phyloP scores from a whole-genome alignment of 1,139 yeast species.

The Pichia sp. region DNA sequence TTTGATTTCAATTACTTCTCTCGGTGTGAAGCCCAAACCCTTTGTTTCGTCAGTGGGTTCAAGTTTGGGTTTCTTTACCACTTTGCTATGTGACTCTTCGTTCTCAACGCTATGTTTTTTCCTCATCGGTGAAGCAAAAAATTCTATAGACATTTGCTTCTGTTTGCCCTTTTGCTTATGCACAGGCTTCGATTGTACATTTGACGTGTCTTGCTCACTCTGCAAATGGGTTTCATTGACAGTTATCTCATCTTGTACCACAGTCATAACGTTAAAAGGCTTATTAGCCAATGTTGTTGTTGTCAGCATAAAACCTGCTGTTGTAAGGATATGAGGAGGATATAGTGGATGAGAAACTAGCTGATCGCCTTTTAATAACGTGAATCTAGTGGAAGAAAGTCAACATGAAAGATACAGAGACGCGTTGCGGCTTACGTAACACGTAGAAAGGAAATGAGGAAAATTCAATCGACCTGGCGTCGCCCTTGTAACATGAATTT shows the following conservation, averaged over 20 bases:
- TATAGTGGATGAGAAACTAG: neutral
- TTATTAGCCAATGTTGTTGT: neutral
- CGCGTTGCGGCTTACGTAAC: neutral
- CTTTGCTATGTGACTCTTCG: neutral
- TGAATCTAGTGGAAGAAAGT: neutral
- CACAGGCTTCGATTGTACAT: neutral
- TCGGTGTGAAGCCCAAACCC: neutral
- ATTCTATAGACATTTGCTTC: constrained; percentile 7
- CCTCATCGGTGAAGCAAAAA: constrained; percentile 1
- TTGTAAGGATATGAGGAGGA: neutral
- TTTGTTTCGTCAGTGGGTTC: neutral
- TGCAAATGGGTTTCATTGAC: neutral
- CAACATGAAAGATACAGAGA: neutral
- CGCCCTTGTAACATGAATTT: neutral
- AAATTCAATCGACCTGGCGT: neutral
- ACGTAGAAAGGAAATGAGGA: neutral
- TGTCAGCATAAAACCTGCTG: neutral
- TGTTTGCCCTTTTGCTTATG: neutral
- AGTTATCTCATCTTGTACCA: neutral
- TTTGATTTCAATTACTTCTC: neutral
- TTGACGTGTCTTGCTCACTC: neutral
- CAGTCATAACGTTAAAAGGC: neutral
- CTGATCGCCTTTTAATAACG: neutral
- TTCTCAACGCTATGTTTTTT: neutral
- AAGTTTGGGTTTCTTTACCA: neutral